Conservation (phyloP, 495 filamentous ascomycete genomes). For the Hypoxylon perforatum region DNA sequence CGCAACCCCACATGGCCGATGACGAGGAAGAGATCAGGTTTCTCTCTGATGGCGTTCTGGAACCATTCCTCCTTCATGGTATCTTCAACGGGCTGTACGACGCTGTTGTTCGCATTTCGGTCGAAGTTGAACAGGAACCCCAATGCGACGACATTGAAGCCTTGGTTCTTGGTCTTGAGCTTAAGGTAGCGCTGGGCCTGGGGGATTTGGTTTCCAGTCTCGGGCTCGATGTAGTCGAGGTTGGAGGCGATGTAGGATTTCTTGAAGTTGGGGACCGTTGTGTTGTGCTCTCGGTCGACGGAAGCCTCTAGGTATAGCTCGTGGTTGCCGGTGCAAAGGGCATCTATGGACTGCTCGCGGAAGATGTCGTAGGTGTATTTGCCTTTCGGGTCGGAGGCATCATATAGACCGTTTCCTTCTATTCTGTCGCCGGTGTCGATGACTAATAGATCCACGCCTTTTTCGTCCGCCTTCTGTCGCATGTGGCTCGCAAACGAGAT, state of each 20-base stretch:
- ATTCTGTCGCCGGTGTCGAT: slow-evolving; percentile 94
- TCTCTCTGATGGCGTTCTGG: slow-evolving; percentile 82
- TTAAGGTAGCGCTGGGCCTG: slow-evolving; percentile 85
- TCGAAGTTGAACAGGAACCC: slow-evolving; percentile 96
- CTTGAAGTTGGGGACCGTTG: slow-evolving; percentile 81
- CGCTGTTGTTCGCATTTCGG: slow-evolving; percentile 87
- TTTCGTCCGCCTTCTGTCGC: slow-evolving; percentile 77
- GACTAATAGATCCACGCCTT: slow-evolving; percentile 84
- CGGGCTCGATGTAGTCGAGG: slow-evolving; percentile 83
- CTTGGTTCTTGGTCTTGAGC: slow-evolving; percentile 88
- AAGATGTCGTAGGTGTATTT: slow-evolving; percentile 88
- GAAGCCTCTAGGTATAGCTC: slow-evolving; percentile 88
- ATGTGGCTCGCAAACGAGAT: slow-evolving; percentile 90
- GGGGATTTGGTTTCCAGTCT: slow-evolving; percentile 74
- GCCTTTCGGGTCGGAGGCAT: slow-evolving; percentile 87
- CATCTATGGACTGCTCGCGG: slow-evolving; percentile 81
- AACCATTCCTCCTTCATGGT: slow-evolving; percentile 91
- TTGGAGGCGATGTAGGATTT: slow-evolving; percentile 88
- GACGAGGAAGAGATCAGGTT: slow-evolving; percentile 89
- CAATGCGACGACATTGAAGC: slow-evolving; percentile 84
- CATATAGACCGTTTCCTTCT: slow-evolving; percentile 97
- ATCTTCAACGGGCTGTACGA: slow-evolving; percentile 80
- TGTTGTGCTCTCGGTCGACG: slow-evolving; percentile 77
- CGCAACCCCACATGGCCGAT: slow-evolving; percentile 86
- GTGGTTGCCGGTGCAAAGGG: slow-evolving; percentile 92